Conservation (phyloP, 345 rosid genomes). For the Reutealis trisperma region DNA sequence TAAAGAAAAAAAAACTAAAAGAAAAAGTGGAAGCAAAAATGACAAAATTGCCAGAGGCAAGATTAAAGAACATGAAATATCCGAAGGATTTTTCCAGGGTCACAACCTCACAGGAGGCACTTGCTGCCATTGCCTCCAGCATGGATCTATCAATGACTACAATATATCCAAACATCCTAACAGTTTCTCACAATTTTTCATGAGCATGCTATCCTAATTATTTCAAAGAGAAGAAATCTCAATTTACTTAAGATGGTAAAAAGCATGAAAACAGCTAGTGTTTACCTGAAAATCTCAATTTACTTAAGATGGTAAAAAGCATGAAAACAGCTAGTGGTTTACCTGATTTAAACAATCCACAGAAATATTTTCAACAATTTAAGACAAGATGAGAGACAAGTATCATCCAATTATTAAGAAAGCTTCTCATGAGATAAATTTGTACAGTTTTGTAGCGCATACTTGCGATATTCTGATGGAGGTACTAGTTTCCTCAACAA, state of each 20-base stretch:
- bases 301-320: background rate
- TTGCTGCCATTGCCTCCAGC: too few species aligned
- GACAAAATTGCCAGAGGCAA: background rate
- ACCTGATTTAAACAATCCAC: background rate
- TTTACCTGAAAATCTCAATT: background rate
- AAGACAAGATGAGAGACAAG: background rate
- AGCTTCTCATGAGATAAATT: background rate
- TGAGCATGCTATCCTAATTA: background rate
- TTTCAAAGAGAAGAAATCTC: background rate
- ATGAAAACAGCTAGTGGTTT: background rate
- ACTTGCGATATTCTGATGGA: conserved; percentile 93
- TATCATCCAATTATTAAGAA: background rate
- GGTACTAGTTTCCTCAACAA: conserved; percentile 85
- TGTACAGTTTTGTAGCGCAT: conserved; percentile 33
- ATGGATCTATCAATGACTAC: too few species aligned
- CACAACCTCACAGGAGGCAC: background rate
- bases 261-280: too few species aligned
- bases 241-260: background rate
- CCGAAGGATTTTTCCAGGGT: background rate
- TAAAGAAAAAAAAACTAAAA: too few species aligned
- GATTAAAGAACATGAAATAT: background rate
- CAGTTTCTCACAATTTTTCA: background rate
- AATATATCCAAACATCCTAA: background rate
- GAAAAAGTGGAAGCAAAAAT: background rate
- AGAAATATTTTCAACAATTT: background rate